A percentile compares a stretch with the other conserved stretches of the same genome.
These are phyloP conservation scores for Amylocarpus encephaloides DNA, from an alignment of 2,329 filamentous ascomycete species.

Conservation along the genomic window DNA sequence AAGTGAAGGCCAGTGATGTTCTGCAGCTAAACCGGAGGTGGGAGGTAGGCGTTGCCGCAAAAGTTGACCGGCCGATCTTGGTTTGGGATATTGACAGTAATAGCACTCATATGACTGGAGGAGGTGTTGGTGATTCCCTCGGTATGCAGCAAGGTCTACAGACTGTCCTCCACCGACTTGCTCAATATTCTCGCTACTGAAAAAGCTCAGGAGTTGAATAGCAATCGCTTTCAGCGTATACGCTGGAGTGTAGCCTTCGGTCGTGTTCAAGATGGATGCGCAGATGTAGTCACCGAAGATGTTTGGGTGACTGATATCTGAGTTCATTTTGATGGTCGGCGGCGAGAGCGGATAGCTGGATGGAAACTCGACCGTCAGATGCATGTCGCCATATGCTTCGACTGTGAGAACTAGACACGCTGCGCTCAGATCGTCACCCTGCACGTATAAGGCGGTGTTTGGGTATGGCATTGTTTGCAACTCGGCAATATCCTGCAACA, in stretches of 20 bases:
- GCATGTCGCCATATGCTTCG: conserved; percentile 34
- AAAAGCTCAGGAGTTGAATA: conserved; percentile 48
- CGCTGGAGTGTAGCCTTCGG: conserved; percentile 41
- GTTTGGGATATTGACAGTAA: conserved; percentile 19
- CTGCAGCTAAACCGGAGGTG: too few species aligned
- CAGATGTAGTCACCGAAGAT: conserved; percentile 41
- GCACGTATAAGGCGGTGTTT: conserved; percentile 37
- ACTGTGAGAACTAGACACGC: conserved; percentile 41
- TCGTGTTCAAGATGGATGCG: conserved; percentile 39
- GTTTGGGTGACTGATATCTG: conserved; percentile 39
- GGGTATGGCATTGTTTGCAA: conserved; percentile 41
- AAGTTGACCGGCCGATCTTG: too few species aligned
- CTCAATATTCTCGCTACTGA: conserved; percentile 41
- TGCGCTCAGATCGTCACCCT: conserved; percentile 32
- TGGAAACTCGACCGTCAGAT: conserved; percentile 37
- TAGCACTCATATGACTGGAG: conserved; percentile 21
- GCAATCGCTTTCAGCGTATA: conserved; percentile 45
- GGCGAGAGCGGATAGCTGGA: conserved; percentile 35
- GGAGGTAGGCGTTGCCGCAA: too few species aligned
- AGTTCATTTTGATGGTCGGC: conserved; percentile 38
- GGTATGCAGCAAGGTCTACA: conserved; percentile 28
- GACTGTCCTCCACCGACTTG: conserved; percentile 29
- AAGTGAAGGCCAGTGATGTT: too few species aligned
- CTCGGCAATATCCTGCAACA: conserved; percentile 41
- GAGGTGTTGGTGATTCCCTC: neutral